Conservation (phyloP, 192 early-diverging fungal genomes). For the Thoreauomyces humboldtii region DNA sequence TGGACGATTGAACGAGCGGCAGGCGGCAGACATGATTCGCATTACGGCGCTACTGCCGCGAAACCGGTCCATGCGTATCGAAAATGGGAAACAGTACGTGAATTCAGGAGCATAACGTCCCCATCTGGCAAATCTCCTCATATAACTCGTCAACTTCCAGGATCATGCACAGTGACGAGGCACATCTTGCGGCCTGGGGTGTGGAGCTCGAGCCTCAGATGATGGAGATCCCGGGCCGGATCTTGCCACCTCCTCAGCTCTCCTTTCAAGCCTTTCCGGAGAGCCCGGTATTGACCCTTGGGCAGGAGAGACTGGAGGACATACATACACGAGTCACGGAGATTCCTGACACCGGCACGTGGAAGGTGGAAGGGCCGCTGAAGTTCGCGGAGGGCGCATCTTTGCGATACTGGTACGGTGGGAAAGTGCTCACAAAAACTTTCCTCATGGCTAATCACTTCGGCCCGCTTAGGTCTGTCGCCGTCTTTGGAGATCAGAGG, state of each 20-base stretch:
- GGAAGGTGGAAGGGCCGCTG: constrained; percentile 63
- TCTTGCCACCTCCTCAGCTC: constrained; percentile 26
- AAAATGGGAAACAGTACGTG: constrained; percentile 43
- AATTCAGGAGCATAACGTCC: too few species aligned
- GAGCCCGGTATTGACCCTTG: background rate
- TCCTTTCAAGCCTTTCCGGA: constrained; percentile 6
- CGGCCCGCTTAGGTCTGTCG: constrained; percentile 59
- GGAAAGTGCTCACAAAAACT: too few species aligned
- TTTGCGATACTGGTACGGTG: constrained; percentile 67
- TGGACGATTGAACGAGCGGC: constrained; percentile 73
- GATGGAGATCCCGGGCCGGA: constrained; percentile 31
- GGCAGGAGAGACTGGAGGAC: too few species aligned
- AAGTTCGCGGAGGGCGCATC: constrained; percentile 52
- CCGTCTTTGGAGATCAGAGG: constrained; percentile 65
- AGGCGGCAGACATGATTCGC: constrained; percentile 91
- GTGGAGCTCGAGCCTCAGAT: constrained; percentile 33
- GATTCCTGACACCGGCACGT: constrained; percentile 77
- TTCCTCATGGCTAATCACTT: too few species aligned
- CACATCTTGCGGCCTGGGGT: constrained; percentile 26
- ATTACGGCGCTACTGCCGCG: constrained; percentile 72
- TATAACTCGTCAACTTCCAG: too few species aligned
- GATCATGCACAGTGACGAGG: constrained; percentile 25
- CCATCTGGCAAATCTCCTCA: too few species aligned
- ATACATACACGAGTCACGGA: too few species aligned
- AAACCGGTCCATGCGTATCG: constrained; percentile 67